Percentiles rank a stretch among this genome's conserved stretches.
Conservation (phyloP, 495 filamentous ascomycete species). For the Geopyxis carbonaria region DNA sequence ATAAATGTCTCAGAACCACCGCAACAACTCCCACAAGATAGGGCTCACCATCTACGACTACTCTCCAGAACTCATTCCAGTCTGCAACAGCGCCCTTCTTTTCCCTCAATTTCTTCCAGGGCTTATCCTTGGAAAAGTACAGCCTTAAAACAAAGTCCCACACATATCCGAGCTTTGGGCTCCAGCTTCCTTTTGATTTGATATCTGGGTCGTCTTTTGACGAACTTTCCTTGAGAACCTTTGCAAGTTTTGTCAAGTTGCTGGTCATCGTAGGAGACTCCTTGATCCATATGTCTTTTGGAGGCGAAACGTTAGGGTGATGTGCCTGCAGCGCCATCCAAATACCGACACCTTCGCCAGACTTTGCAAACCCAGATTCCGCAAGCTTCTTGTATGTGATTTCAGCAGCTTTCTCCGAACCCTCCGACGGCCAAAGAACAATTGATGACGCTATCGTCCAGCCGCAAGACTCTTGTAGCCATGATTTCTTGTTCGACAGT, state of each 20-base stretch:
- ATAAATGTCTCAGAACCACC: not conserved
- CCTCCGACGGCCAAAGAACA: slow-evolving; percentile 6
- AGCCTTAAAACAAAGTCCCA: slow-evolving; percentile 59
- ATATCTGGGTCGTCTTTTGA: slow-evolving; percentile 35
- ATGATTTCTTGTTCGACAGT: slow-evolving; percentile 50
- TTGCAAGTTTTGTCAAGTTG: slow-evolving; percentile 46
- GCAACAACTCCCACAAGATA: not conserved
- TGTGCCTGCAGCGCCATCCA: slow-evolving; percentile 54
- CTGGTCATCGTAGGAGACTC: slow-evolving; percentile 49
- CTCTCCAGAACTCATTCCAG: slow-evolving; percentile 74
- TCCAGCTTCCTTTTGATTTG: slow-evolving; percentile 48
- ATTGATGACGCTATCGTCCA: slow-evolving; percentile 34
- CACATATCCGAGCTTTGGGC: slow-evolving; percentile 65
- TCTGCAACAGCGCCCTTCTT: slow-evolving; percentile 28
- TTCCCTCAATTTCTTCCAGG: slow-evolving; percentile 25
- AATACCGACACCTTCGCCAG: slow-evolving; percentile 72
- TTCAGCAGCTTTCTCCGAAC: slow-evolving; percentile 32
- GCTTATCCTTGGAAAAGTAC: slow-evolving; percentile 28
- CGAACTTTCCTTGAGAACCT: slow-evolving; percentile 63
- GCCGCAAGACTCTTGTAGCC: slow-evolving; percentile 77
- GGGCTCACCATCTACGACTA: slow-evolving; percentile 64
- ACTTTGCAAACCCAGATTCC: slow-evolving; percentile 48
- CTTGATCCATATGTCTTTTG: slow-evolving; percentile 54
- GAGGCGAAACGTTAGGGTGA: slow-evolving; percentile 47
- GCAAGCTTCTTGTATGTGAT: slow-evolving; percentile 43